Conservation (phyloP, 192 early-diverging fungal genomes). For the Coemansia nantahalensis region DNA sequence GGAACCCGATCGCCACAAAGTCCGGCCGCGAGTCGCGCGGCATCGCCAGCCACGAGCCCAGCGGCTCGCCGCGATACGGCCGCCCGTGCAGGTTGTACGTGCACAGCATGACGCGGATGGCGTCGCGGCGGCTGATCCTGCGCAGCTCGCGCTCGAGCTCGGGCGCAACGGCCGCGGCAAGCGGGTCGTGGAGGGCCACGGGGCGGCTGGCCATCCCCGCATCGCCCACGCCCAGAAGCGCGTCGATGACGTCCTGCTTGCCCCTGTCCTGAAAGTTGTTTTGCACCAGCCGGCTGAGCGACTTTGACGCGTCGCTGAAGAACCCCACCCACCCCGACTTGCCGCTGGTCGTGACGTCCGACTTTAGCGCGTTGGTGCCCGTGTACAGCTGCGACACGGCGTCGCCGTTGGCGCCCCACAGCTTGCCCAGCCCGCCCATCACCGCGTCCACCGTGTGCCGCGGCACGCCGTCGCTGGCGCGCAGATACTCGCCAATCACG, state of each 20-base stretch:
- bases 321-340: conserved; percentile 69
- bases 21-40: conserved; percentile 60
- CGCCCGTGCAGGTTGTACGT: conserved; percentile 94
- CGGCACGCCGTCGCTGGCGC: conserved; percentile 15
- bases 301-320: conserved; percentile 90
- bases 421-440: conserved; percentile 55
- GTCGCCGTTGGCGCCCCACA: conserved; percentile 92
- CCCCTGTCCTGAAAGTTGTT: conserved; percentile 95
- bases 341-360: conserved; percentile 83
- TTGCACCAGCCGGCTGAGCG: conserved; percentile 89
- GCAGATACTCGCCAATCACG: conserved; percentile 50
- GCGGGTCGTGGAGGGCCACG: conserved; percentile 40
- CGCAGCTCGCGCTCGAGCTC: conserved; percentile 27
- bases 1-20: conserved; percentile 84
- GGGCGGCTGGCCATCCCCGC: conserved; percentile 35
- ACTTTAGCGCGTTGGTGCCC: conserved; percentile 94
- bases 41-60: conserved; percentile 50
- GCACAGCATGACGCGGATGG: conserved; percentile 72
- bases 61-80: conserved; percentile 58
- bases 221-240: conserved; percentile 65
- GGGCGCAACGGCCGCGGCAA: conserved; percentile 22
- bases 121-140: conserved; percentile 30
- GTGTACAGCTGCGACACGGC: conserved; percentile 89
- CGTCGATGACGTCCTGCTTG: conserved; percentile 91
- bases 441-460: conserved; percentile 12